Evolutionary conservation across 257 asterid genomes (phyloP), one percentile per base, ranked within the genome.

Genomic region (Lantana camara): DNA sequence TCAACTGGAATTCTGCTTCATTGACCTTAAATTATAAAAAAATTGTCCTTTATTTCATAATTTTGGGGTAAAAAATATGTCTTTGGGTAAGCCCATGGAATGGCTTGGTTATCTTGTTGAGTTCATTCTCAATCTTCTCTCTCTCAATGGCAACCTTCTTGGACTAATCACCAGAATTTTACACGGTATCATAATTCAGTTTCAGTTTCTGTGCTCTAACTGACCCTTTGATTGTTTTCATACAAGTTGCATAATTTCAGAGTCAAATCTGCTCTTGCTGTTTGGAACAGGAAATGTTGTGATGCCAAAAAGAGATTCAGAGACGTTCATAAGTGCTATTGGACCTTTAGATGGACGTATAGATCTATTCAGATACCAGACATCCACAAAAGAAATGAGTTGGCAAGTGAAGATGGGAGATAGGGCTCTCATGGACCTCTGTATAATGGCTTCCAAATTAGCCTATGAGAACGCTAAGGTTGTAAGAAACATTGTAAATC

Each of bases 291-390:
- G 97, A 57, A 76, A 77, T 15, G 79, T 85, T 38, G 84, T 74
- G 27, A 72, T 83, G 79, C 98, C 98, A 7, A 57, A 61, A 40
- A 80, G 97, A 71, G 93, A 67, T 32, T 87, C 98, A 0, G 97
- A 89, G 44, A 89, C 81, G 5, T 92, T 82, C 79, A 73, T 85
- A 65, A 86, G 96, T 75, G 88, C 85, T 11, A 87, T 92, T 7
- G 97, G 99, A 34, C 97, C 87, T 79, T 60, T 93, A 46, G 99
- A 93, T 75, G 86, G 89, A 30, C 88, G 97, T 11, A 22, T 90
- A 62, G 75, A 93, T 63, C 85, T 93, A 5, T 75, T 51, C 72
- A 63, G 61, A 53, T 60, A 60, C 9, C 71, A 75, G 68, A 19
- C 55, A 4, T 17, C 60, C 11, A 22, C 73, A 13, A 51, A 62